Evolutionary conservation across 768 basidiomycete genomes (phyloP).

Genomic region (Lactarius evosmus): DNA sequence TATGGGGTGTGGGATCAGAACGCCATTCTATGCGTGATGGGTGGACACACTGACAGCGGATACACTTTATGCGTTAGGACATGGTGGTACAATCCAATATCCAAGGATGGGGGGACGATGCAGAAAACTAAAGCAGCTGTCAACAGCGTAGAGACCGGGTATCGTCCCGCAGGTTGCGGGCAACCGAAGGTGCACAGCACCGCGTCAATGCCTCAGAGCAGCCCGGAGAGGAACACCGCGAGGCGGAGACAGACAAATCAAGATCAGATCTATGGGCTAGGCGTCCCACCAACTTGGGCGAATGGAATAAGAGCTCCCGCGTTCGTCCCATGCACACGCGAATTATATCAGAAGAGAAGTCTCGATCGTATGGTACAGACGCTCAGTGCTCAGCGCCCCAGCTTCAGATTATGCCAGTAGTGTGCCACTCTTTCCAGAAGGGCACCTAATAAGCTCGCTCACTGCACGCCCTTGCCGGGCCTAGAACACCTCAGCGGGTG

Average conservation of each 20-base stretch:
- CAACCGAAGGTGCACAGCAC: no score
- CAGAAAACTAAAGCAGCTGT: not conserved
- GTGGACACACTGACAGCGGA: slow-evolving; percentile 8
- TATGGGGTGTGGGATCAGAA: slow-evolving; percentile 11
- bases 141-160: not conserved
- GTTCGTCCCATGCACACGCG: not conserved
- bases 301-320: not conserved
- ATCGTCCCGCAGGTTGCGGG: no score
- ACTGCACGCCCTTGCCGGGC: not conserved
- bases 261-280: not conserved
- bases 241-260: not conserved
- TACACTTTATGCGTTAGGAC: not conserved
- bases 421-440: not conserved
- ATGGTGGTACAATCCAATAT: not conserved
- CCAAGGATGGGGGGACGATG: not conserved
- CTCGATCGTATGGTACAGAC: not conserved
- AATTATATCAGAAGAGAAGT: slow-evolving; percentile 6
- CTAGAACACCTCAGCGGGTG: not conserved
- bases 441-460: not conserved
- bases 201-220: not conserved
- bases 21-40: not conserved
- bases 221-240: not conserved
- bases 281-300: not conserved
- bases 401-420: not conserved
- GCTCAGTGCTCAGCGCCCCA: not conserved